Evolutionary conservation across 495 filamentous ascomycete genomes (phyloP).

Genomic region (Sphaerosporella brunnea): DNA sequence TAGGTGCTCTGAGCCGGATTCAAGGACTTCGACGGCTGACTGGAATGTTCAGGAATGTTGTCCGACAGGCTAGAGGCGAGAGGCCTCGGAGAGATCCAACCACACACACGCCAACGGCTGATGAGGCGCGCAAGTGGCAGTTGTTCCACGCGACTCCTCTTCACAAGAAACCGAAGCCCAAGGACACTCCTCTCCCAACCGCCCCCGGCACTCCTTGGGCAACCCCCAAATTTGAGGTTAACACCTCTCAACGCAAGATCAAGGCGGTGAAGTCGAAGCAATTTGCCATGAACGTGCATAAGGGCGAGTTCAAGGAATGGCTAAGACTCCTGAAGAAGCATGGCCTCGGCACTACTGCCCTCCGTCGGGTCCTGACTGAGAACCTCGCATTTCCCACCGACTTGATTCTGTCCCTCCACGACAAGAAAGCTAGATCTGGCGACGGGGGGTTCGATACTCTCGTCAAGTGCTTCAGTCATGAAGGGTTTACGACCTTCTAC

Average conservation of each 20-base stretch:
- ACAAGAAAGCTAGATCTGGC: neutral
- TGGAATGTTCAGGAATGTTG: constrained; percentile 16
- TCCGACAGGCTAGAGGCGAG: constrained; percentile 12
- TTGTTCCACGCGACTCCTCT: constrained; percentile 8
- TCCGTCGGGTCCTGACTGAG: neutral
- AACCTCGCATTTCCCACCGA: constrained; percentile 4
- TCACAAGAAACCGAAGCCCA: neutral
- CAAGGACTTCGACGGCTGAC: neutral
- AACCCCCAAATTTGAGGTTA: constrained; percentile 23
- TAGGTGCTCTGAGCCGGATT: constrained; percentile 6
- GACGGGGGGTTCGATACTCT: neutral
- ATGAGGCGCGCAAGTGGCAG: constrained; percentile 3
- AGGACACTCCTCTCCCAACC: neutral
- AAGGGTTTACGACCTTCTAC: constrained; percentile 1
- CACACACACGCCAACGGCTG: neutral
- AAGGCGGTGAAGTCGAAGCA: constrained; percentile 2
- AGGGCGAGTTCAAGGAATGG: constrained; percentile 2
- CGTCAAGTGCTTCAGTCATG: constrained; percentile 4
- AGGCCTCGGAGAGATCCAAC: neutral
- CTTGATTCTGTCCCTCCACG: neutral
- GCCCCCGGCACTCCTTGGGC: constrained; percentile 4
- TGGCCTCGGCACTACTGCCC: neutral
- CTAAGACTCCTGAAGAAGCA: neutral
- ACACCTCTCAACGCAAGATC: constrained; percentile 18
- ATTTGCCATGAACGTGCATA: constrained; percentile 6